Conservation (phyloP, 2,329 filamentous ascomycete species). For the Hypoxylon sp. region DNA sequence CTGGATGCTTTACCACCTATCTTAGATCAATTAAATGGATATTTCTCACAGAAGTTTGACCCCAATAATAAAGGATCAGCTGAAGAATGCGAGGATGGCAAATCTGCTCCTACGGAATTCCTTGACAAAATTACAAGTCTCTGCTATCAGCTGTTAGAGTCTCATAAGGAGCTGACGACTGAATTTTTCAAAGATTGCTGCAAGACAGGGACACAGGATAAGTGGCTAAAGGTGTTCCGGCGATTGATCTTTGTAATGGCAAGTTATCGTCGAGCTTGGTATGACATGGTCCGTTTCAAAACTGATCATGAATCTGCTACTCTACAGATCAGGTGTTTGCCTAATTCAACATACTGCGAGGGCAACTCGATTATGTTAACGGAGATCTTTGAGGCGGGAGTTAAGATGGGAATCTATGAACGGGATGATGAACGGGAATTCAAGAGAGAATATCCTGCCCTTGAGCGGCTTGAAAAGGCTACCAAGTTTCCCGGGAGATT, state of each 20-base stretch:
- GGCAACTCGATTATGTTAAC: neutral
- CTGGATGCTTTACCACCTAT: neutral
- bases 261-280: constrained; percentile 33
- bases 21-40: neutral
- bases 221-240: neutral
- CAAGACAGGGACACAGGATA: neutral
- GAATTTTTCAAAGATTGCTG: neutral
- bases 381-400: neutral
- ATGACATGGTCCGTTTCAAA: constrained; percentile 32
- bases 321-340: constrained; percentile 2
- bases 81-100: neutral
- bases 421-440: neutral
- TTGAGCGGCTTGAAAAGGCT: neutral
- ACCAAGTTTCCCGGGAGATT: too few species aligned
- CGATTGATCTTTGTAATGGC: constrained; percentile 16
- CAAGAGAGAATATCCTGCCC: neutral
- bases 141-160: constrained; percentile 15
- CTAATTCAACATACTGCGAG: neutral
- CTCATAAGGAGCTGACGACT: neutral
- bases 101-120: neutral
- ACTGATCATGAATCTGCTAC: neutral
- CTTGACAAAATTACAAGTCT: neutral
- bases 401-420: neutral
- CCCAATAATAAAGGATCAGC: neutral
- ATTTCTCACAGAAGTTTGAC: neutral